A percentile compares a stretch with the other conserved stretches of the same genome.
These are phyloP conservation scores for Fusarium stilboides DNA, from an alignment of 2,329 filamentous ascomycete genomes.

Conservation along the genomic window DNA sequence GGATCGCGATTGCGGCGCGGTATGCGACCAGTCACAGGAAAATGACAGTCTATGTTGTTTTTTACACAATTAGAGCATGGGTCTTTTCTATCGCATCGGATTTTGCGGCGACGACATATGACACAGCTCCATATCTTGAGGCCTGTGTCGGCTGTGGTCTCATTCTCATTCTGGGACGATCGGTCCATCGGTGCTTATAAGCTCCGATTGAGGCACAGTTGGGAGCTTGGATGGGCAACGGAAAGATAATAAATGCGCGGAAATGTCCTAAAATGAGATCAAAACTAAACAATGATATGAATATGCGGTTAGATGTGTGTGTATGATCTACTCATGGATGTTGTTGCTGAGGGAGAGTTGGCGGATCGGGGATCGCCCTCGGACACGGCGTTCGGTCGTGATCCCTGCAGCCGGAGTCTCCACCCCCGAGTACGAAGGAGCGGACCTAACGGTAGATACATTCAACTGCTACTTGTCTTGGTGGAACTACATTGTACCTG, in stretches of 20 bases:
- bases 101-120: conserved; percentile 52
- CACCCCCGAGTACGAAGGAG: background rate
- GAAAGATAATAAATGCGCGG: background rate
- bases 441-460: conserved; percentile 32
- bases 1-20: conserved; percentile 47
- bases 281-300: background rate
- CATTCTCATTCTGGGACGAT: conserved; percentile 23
- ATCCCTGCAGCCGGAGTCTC: conserved; percentile 31
- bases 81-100: conserved; percentile 51
- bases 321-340: background rate
- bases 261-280: background rate
- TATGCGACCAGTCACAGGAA: conserved; percentile 52
- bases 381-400: conserved; percentile 52
- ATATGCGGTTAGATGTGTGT: background rate
- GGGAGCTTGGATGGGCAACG: background rate
- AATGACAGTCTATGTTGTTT: conserved; percentile 51
- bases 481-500: accelerated
- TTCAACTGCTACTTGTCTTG: accelerated
- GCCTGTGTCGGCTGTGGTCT: conserved; percentile 19
- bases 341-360: background rate
- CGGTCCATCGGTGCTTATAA: conserved; percentile 42
- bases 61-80: conserved; percentile 51
- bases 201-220: conserved; percentile 11
- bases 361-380: conserved; percentile 41
- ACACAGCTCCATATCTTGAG: conserved; percentile 54